Percentiles rank a stretch among this genome's conserved stretches.
These are phyloP conservation scores for Cyberlindnera misumaiensis DNA, from an alignment of 805 yeast species.

Conservation along the genomic window DNA sequence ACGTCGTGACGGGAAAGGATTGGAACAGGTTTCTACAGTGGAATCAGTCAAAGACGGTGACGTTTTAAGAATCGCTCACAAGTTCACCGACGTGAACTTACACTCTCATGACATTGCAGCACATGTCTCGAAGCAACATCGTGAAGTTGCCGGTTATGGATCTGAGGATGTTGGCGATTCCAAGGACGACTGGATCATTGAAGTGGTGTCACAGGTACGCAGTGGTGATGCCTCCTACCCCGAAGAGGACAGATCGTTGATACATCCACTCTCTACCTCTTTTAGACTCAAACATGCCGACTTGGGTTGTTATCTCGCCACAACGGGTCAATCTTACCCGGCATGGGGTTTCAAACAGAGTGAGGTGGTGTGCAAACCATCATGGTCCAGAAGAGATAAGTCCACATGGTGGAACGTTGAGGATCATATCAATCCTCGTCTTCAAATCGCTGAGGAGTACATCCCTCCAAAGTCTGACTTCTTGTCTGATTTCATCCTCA, in stretches of 20 bases:
- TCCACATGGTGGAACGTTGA: slow-evolving; percentile 89
- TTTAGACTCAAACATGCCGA: slow-evolving; percentile 60
- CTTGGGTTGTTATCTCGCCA: slow-evolving; percentile 72
- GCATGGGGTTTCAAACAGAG: slow-evolving; percentile 84
- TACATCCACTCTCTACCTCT: slow-evolving; percentile 74
- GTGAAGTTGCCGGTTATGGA: slow-evolving; percentile 89
- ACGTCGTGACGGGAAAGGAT: slow-evolving; percentile 29
- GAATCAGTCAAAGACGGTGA: slow-evolving; percentile 50
- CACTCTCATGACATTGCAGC: slow-evolving; percentile 81
- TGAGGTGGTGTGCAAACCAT: slow-evolving; percentile 63
- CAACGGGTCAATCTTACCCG: slow-evolving; percentile 62
- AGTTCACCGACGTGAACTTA: slow-evolving; percentile 61
- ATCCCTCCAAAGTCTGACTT: slow-evolving; percentile 64
- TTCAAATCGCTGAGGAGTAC: slow-evolving; percentile 45
- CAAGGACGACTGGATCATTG: slow-evolving; percentile 88
- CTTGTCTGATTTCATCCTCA: slow-evolving; percentile 64
- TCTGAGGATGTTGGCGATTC: slow-evolving; percentile 61
- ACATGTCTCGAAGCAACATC: slow-evolving; percentile 56
- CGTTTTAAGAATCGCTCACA: slow-evolving; percentile 66
- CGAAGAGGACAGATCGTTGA: slow-evolving; percentile 41
- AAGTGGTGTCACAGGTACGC: slow-evolving; percentile 58
- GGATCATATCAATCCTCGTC: slow-evolving; percentile 51
- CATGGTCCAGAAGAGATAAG: slow-evolving; percentile 57
- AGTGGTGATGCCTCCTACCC: slow-evolving; percentile 29
- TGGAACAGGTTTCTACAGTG: slow-evolving; percentile 2